A percentile compares a stretch with the other conserved stretches of the same genome.
phyloP scores from a whole-genome alignment of 2,329 filamentous ascomycete species.

The Colletotrichum simmondsii region DNA sequence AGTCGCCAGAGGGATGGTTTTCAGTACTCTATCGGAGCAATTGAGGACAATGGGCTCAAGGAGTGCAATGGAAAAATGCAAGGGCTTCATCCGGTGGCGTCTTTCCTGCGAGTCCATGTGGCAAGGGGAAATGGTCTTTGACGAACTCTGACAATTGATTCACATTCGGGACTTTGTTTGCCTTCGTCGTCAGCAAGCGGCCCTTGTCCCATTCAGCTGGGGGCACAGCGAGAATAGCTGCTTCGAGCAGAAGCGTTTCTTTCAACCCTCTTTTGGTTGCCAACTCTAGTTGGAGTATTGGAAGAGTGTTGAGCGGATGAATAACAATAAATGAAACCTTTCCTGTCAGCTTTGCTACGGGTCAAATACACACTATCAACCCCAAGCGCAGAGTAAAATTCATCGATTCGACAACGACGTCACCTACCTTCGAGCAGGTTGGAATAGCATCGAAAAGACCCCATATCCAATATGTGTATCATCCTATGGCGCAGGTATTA shows the following conservation, averaged over 20 bases:
- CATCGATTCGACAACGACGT: not conserved
- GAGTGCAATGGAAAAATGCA: not conserved
- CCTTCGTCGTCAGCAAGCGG: not conserved
- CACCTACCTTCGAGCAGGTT: not conserved
- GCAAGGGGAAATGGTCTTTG: not conserved
- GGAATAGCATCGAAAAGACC: not conserved
- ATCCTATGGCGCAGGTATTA: slow-evolving; percentile 21
- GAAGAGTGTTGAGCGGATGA: not conserved
- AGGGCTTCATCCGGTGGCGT: not conserved
- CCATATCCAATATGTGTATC: slow-evolving; percentile 4
- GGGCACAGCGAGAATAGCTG: not conserved
- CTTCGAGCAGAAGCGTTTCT: not conserved
- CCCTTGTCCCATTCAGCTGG: not conserved
- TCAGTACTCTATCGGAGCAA: not conserved
- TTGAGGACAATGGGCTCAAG: not conserved
- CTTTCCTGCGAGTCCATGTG: not conserved
- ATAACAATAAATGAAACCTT: not conserved
- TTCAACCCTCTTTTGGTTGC: not conserved
- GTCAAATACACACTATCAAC: not conserved
- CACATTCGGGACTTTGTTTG: not conserved
- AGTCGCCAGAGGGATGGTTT: not conserved
- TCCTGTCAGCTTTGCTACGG: not conserved
- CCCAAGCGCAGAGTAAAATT: not conserved
- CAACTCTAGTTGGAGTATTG: not conserved
- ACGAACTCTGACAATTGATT: not conserved